These are phyloP conservation scores for Rubia peregrina DNA, from an alignment of 305 asterid species.

Conservation along the genomic window DNA sequence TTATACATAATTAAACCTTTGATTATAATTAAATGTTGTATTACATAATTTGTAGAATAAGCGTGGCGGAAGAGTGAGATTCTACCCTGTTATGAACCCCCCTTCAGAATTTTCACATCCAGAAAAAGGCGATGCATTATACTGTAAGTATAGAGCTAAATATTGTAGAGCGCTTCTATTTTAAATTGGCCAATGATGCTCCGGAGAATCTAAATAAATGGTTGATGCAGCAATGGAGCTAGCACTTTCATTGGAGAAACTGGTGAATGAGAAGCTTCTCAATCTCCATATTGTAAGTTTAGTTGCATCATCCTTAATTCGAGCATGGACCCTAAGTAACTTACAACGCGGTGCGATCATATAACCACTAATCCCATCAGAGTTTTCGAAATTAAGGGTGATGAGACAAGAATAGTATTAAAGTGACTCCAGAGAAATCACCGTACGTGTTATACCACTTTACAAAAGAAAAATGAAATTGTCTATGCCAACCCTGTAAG, in stretches of 20 bases:
- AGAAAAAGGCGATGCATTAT: constrained; percentile 76
- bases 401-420: too few relatives aligned
- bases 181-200: not conserved
- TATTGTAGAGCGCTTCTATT: too few relatives aligned
- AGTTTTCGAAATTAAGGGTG: too few relatives aligned
- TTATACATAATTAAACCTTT: not conserved
- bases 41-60: constrained; percentile 32
- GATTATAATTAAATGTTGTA: too few relatives aligned
- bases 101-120: constrained; percentile 54
- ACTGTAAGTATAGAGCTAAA: constrained; percentile 33
- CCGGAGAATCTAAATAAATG: not conserved
- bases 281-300: constrained; percentile 44
- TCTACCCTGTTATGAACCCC: constrained; percentile 39
- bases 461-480: too few relatives aligned
- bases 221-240: constrained; percentile 74
- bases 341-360: too few relatives aligned
- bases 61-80: constrained; percentile 79
- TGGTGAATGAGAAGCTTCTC: constrained; percentile 57
- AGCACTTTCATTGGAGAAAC: constrained; percentile 69
- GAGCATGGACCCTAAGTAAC: too few relatives aligned
- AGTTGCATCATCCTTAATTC: not conserved
- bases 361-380: too few relatives aligned
- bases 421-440: too few relatives aligned
- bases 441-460: too few relatives aligned
- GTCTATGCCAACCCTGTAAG: too few relatives aligned